Base-by-base conservation (phyloP, 768 basidiomycete genomes). In the Tylopilus felleus region DNA sequence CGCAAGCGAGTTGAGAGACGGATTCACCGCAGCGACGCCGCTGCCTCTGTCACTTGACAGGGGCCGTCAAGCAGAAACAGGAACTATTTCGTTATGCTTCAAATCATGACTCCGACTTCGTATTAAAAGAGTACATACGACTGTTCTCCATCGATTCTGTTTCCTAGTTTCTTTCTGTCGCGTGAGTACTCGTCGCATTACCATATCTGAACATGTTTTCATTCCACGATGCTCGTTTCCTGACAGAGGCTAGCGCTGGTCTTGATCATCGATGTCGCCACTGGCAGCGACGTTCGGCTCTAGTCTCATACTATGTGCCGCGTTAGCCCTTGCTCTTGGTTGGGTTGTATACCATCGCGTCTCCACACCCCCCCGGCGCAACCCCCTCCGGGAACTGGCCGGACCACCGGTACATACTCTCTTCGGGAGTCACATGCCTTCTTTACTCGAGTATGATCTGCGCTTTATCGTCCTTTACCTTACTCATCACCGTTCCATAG, bases 321-420 rank as follows among this genome's bases (percentile, higher is more conserved):
- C 46, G 19, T 13, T 56, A 9, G 41, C 53, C 40, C 55, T 66
- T 14, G 36, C 52, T 17, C 8, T 64, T 22, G 36, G 57, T 38
- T 65, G 68, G 47, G 52, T 59, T n/a, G 44, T 68, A 19, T 71
- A 68, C 40, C 60, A 65, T 51, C 57, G 16, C 17, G 16, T 62
- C 21, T 59, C 67, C 38, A 52, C 71, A n/a, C 57, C 52, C 33
- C 64, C 69, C 1, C 61, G 56, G 57, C 59, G 53, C 49, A 75
- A 77, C 52, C 79, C 85, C 17, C 71, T 90, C 13, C 73, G 71
- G 35, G 69, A 67, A 22, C 68, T 91, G 31, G 81, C 82, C 43
- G 87, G 89, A 25, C 88, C 88, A 21, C 81, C 81, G 0, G 67
- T 74, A 10, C 68, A 62, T 7, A 68, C 71, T 22, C 74, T 79